Evolutionary conservation across 495 filamentous ascomycete species (phyloP), one percentile per base, ranked within the genome.

Genomic region (Hapsidospora chrysogenum): DNA sequence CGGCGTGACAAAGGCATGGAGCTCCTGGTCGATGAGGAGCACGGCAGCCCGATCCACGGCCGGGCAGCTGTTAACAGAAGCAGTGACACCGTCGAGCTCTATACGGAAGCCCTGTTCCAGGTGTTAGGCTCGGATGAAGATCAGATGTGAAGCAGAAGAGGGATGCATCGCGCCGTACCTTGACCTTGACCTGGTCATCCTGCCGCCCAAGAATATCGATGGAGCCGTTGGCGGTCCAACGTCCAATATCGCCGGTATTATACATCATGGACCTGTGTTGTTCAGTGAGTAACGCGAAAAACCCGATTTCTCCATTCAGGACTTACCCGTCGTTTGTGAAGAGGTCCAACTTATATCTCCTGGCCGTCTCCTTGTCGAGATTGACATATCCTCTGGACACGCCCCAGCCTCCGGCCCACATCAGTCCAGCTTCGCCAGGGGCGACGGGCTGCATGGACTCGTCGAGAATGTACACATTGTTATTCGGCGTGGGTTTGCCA

Each of bases 181-280:
- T 48, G 30, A 58, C 46, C 30, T 58, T 58, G 17, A 58, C 53
- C 31, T 58, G 55, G 13, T 58, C 51, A 37, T 58, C 55, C 21
- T 33, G 43, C 16, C 55, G 39, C 4, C 55, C 55, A 6, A 50
- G 38, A 6, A 36, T 47, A 34, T 52, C 42, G 4, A 59, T 39
- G 23, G 35, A 40, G 1, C 56, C 56, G 27, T 45, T 43, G 3
- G 36, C 31, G 11, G 52, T 45, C 56, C 53, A 57, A 3, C 52
- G 40, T 2, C 40, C 53, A 16, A 54, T 39, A 28, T 57, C 53
- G 3, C 53, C 53, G 2, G 53, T 50, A 28, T 54, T 52, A 40
- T 47, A 57, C 49, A 57, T 55, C 32, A 37, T 47, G 10, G 35
- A 40, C 11, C 45, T 51, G 18, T 11, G 18, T 0, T 18, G 13